Evolutionary conservation across 495 filamentous ascomycete genomes (phyloP).

Genomic region (Penicillium parvum): DNA sequence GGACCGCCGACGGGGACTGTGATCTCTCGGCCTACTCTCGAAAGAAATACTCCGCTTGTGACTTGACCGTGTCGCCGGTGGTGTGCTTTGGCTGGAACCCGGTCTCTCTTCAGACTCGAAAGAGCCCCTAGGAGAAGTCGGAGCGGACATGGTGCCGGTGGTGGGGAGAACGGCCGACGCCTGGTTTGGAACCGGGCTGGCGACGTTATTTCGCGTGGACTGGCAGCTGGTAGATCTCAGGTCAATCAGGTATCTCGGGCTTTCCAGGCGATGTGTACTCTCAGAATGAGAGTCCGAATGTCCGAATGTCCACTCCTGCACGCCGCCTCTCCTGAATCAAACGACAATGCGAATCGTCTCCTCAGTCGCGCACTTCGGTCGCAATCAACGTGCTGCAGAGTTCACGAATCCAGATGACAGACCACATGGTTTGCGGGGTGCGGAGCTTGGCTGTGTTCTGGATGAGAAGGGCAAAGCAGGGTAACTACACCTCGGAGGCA

Average conservation of each 20-base stretch:
- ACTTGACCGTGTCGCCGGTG: constrained; percentile 10
- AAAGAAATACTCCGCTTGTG: constrained; percentile 22
- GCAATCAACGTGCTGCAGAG: background rate
- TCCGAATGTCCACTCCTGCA: too few species aligned
- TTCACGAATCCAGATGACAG: background rate
- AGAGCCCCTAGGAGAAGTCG: constrained; percentile 31
- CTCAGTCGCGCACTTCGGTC: background rate
- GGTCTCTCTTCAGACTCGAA: constrained; percentile 53
- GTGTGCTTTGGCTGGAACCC: constrained; percentile 29
- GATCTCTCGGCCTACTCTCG: constrained; percentile 11
- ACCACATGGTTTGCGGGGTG: constrained; percentile 4
- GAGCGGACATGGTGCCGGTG: constrained; percentile 22
- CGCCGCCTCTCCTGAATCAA: too few species aligned
- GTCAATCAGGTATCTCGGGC: background rate
- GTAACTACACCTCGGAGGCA: constrained; percentile 1
- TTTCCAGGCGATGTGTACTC: background rate
- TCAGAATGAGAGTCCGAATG: too few species aligned
- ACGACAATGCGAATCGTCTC: background rate
- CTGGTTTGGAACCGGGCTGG: background rate
- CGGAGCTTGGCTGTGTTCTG: background rate
- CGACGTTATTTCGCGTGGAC: background rate
- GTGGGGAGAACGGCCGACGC: background rate
- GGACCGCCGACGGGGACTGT: constrained; percentile 33
- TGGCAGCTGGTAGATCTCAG: background rate
- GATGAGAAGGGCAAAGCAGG: background rate